A percentile compares a stretch with the other conserved stretches of the same genome.
phyloP scores from a whole-genome alignment of 2,329 filamentous ascomycete genomes.

The Hortaea werneckii region DNA sequence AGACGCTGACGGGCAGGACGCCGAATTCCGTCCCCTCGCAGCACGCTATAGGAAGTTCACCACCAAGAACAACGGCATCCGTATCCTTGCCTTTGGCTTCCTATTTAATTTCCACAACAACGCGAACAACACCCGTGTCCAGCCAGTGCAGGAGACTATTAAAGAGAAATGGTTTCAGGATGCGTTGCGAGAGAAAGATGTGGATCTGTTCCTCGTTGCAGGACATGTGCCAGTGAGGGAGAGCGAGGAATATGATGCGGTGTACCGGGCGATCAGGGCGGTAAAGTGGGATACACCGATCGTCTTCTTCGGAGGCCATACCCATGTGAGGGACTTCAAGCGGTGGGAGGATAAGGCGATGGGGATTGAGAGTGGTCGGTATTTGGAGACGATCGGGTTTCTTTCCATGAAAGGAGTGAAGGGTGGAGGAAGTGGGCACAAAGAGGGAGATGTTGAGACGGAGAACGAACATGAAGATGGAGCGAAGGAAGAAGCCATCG shows the following conservation, averaged over 20 bases:
- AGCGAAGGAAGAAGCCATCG: too few species aligned
- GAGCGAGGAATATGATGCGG: slow-evolving; percentile 65
- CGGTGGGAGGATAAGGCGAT: slow-evolving; percentile 69
- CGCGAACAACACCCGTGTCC: slow-evolving; percentile 80
- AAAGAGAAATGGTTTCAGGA: slow-evolving; percentile 82
- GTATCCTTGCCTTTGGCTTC: slow-evolving; percentile 84
- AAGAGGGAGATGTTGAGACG: slow-evolving; percentile 19
- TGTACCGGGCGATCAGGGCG: slow-evolving; percentile 69
- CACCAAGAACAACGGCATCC: slow-evolving; percentile 78
- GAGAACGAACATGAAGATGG: slow-evolving; percentile 8
- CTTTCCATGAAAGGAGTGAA: slow-evolving; percentile 67
- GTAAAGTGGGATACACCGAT: slow-evolving; percentile 75
- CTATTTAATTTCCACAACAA: slow-evolving; percentile 89
- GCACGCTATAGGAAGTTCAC: slow-evolving; percentile 79
- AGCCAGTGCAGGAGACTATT: slow-evolving; percentile 68
- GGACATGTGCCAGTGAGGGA: slow-evolving; percentile 71
- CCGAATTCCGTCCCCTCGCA: slow-evolving; percentile 50
- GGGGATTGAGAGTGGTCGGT: slow-evolving; percentile 77
- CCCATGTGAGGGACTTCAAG: slow-evolving; percentile 76
- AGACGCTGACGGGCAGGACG: slow-evolving; percentile 54
- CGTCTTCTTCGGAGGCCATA: slow-evolving; percentile 83
- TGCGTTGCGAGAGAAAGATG: slow-evolving; percentile 65
- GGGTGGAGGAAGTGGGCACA: slow-evolving; percentile 21
- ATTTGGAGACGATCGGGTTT: slow-evolving; percentile 93
- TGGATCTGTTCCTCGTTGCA: slow-evolving; percentile 77